These are phyloP conservation scores for Trichoderma breve DNA, from an alignment of 2,329 filamentous ascomycete species.

Conservation along the genomic window DNA sequence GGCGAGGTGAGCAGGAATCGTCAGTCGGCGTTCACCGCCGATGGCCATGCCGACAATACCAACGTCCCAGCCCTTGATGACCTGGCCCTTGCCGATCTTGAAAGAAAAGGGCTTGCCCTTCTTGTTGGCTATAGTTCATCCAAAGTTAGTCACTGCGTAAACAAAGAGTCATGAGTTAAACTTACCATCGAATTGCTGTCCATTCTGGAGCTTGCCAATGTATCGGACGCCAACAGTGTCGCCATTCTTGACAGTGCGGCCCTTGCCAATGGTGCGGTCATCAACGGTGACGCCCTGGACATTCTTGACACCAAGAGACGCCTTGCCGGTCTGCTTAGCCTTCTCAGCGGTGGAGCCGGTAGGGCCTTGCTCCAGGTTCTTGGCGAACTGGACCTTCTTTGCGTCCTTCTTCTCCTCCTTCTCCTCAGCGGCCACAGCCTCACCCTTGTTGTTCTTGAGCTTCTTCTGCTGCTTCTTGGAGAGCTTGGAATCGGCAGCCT, in stretches of 20 bases:
- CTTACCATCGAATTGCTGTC: conserved; percentile 95
- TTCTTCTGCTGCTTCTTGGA: conserved; percentile 99
- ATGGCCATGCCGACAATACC: conserved; percentile 89
- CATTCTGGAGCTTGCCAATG: conserved; percentile 93
- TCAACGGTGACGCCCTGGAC: conserved; percentile 90
- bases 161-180: too few species aligned
- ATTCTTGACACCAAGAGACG: conserved; percentile 67
- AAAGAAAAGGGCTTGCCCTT: conserved; percentile 97
- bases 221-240: conserved; percentile 93
- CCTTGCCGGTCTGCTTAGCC: conserved; percentile 41
- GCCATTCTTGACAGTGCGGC: conserved; percentile 83
- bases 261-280: conserved; percentile 88
- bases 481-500: conserved; percentile 72
- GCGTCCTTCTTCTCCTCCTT: conserved; percentile 63
- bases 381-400: conserved; percentile 98
- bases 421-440: conserved; percentile 65
- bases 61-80: conserved; percentile 99
- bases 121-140: too few species aligned
- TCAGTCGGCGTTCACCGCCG: conserved; percentile 89
- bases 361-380: conserved; percentile 96
- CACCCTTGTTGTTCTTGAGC: conserved; percentile 96
- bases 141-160: too few species aligned
- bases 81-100: conserved; percentile 90
- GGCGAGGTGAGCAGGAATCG: conserved; percentile 80
- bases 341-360: conserved; percentile 65